Percentiles rank a stretch among this genome's conserved stretches.
Conservation (phyloP, 345 rosid genomes). For the Salix arbutifolia region DNA sequence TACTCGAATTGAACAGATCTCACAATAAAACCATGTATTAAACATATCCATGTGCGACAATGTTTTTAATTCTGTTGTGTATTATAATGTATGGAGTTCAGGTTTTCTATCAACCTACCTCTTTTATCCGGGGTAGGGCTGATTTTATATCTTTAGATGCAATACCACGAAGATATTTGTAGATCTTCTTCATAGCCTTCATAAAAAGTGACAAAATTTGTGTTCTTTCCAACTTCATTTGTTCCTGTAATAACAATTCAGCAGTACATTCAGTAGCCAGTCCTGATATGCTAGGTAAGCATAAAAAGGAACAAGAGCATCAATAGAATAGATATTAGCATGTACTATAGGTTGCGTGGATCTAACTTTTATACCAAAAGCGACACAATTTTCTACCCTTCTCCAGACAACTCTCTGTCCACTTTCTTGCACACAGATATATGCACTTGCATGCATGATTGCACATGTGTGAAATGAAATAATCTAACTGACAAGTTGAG, state of each 20-base stretch:
- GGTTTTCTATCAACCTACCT: slow-evolving; percentile 44
- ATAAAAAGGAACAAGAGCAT: not conserved
- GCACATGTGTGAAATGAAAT: not conserved
- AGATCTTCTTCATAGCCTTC: slow-evolving; percentile 72
- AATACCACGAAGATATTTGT: slow-evolving; percentile 54
- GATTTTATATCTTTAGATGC: slow-evolving; percentile 61
- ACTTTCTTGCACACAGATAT: not conserved
- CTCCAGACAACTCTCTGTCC: not conserved
- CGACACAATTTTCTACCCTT: not conserved
- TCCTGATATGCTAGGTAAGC: not conserved
- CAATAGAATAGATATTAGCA: not conserved
- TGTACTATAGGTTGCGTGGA: not conserved
- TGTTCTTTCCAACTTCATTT: slow-evolving; percentile 70
- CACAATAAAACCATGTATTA: not conserved
- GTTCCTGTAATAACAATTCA: slow-evolving; percentile 57
- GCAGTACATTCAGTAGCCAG: not conserved
- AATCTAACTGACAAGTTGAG: slow-evolving; percentile 2
- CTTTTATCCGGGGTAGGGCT: slow-evolving; percentile 65
- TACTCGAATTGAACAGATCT: not conserved
- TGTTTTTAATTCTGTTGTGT: not conserved
- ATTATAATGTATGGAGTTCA: not conserved
- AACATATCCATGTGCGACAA: not conserved
- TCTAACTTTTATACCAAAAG: not conserved
- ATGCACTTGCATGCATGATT: not conserved
- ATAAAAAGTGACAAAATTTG: slow-evolving; percentile 62